Percentiles rank a stretch among this genome's conserved stretches.
Conservation (phyloP, 139 green algal species). For the Nannochloris sp. region DNA sequence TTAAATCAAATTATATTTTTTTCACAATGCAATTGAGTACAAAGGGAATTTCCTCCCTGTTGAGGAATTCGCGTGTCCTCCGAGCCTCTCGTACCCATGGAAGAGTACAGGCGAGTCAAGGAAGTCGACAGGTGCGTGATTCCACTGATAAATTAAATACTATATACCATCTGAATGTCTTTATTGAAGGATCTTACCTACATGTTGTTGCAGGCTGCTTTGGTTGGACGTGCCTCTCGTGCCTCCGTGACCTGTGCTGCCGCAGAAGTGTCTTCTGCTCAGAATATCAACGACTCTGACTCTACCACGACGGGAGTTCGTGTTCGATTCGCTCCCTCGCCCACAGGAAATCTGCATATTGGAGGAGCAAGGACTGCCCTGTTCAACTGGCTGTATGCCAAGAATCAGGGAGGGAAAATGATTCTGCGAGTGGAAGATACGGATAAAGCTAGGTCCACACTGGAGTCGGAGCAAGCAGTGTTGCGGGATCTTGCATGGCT, state of each 20-base stretch:
- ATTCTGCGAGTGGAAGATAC: conserved; percentile 97
- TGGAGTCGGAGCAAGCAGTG: conserved; percentile 82
- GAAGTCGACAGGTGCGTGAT: too few relatives aligned
- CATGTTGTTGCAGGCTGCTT: neutral
- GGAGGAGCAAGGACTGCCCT: conserved; percentile 92
- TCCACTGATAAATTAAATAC: too few relatives aligned
- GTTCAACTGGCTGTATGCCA: conserved; percentile 98
- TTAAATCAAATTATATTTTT: too few relatives aligned
- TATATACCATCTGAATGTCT: too few relatives aligned
- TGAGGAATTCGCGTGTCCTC: too few relatives aligned
- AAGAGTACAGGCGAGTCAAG: too few relatives aligned
- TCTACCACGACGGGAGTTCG: conserved; percentile 12
- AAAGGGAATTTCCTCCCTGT: too few relatives aligned
- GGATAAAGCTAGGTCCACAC: conserved; percentile 83
- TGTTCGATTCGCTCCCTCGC: conserved; percentile 95
- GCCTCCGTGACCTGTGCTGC: conserved; percentile 4
- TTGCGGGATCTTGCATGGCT: conserved; percentile 91
- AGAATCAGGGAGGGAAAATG: conserved; percentile 79
- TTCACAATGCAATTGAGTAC: too few relatives aligned
- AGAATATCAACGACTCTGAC: neutral
- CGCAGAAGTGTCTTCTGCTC: neutral
- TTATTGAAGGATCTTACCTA: too few relatives aligned
- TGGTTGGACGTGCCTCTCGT: neutral
- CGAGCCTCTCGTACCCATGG: too few relatives aligned
- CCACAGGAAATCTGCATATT: conserved; percentile 96